These are phyloP conservation scores for Picea abies DNA, from an alignment of 83 land plant species.

Conservation along the genomic window DNA sequence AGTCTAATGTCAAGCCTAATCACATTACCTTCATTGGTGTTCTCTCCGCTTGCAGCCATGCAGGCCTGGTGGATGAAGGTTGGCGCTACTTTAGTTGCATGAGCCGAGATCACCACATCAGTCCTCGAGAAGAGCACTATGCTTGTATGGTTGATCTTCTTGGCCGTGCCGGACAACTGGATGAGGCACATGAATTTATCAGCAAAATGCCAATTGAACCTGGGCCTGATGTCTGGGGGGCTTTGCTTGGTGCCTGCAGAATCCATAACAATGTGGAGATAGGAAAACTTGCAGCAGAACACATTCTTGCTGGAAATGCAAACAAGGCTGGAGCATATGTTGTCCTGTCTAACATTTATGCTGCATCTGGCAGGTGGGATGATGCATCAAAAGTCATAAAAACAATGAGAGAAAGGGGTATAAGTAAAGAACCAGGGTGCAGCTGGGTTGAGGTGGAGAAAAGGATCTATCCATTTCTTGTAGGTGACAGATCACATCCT, in stretches of 20 bases:
- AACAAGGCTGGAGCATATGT: not conserved
- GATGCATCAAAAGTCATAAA: not conserved
- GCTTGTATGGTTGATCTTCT: slow-evolving; percentile 3
- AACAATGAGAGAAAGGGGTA: not conserved
- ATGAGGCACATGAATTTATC: not conserved
- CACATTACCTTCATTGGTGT: slow-evolving; percentile 1
- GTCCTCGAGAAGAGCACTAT: not conserved
- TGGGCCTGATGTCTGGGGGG: no score
- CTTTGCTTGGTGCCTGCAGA: slow-evolving; percentile 6
- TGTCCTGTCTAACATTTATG: not conserved
- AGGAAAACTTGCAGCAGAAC: not conserved
- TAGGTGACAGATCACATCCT: not conserved
- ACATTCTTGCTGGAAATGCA: not conserved
- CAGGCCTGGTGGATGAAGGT: no score
- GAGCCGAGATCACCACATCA: not conserved
- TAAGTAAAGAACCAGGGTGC: not conserved
- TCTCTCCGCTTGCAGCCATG: no score
- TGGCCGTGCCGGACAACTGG: not conserved
- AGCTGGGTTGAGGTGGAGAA: slow-evolving; percentile 2
- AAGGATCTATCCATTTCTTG: not conserved
- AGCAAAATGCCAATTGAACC: not conserved
- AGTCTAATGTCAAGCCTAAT: not conserved
- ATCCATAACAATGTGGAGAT: not conserved
- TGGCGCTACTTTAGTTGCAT: not conserved
- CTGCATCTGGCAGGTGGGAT: not conserved